Conservation (phyloP, 2,329 filamentous ascomycete genomes). For the Pyrenophora teres region DNA sequence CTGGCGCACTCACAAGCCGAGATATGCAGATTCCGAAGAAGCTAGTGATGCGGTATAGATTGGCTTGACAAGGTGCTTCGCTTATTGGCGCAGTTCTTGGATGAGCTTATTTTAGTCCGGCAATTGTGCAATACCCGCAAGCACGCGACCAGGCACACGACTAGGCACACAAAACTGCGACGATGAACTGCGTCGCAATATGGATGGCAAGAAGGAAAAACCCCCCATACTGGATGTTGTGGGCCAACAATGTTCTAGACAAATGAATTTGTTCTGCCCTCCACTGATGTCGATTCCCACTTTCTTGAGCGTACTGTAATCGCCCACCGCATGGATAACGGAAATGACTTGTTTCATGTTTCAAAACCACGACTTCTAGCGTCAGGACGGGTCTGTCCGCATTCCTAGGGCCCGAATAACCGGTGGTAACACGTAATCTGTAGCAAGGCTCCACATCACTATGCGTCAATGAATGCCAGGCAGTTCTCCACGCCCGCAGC, state of each 20-base stretch:
- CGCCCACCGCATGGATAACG: neutral
- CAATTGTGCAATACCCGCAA: conserved; percentile 11
- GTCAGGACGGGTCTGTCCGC: neutral
- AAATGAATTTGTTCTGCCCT: neutral
- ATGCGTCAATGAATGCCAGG: conserved; percentile 12
- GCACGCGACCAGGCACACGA: neutral
- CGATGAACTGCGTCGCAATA: neutral
- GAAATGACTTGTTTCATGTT: conserved; percentile 10
- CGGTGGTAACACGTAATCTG: conserved; percentile 27
- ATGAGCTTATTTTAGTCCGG: conserved; percentile 12
- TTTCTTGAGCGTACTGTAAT: neutral
- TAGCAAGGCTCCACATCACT: conserved; percentile 10
- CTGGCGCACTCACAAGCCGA: conserved; percentile 13
- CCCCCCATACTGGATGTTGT: neutral
- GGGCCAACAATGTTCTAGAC: conserved; percentile 1
- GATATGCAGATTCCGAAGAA: conserved; percentile 16
- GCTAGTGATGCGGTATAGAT: conserved; percentile 17
- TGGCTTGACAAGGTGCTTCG: conserved; percentile 19
- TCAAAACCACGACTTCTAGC: neutral
- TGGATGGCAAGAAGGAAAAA: neutral
- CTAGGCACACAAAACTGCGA: neutral
- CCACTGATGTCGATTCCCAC: conserved; percentile 4
- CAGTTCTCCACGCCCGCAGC: conserved; percentile 32
- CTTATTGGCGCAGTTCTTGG: conserved; percentile 19
- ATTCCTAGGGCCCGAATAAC: conserved; percentile 26